Evolutionary conservation across 2,329 filamentous ascomycete genomes (phyloP).

Genomic region (Xylaria sp.): DNA sequence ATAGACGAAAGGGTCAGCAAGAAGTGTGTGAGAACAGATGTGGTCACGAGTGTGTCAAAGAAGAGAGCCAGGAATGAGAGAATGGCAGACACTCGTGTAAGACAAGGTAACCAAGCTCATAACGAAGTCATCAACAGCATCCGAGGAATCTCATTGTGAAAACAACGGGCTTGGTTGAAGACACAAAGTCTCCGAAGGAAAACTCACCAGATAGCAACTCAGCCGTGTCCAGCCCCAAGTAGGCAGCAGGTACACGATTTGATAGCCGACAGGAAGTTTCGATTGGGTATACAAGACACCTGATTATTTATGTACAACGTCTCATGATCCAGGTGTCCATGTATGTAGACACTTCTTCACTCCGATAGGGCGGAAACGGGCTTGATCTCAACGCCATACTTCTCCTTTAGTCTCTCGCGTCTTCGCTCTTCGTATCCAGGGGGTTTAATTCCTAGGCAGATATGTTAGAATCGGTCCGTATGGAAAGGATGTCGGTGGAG

Average conservation of each 20-base stretch:
- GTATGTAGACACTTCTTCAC: conserved; percentile 18
- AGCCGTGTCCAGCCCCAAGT: neutral
- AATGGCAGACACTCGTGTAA: conserved; percentile 34
- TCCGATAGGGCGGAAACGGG: conserved; percentile 52
- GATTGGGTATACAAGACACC: conserved; percentile 16
- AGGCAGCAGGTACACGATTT: conserved; percentile 8
- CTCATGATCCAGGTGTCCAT: neutral
- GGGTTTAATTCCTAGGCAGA: conserved; percentile 62
- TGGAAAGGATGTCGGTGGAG: neutral
- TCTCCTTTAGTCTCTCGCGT: conserved; percentile 73
- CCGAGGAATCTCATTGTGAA: conserved; percentile 34
- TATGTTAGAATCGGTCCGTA: neutral
- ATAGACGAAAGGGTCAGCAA: conserved; percentile 1
- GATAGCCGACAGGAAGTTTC: conserved; percentile 5
- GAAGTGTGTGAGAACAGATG: neutral
- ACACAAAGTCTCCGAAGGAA: neutral
- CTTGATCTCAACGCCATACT: conserved; percentile 81
- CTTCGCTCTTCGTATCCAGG: conserved; percentile 82
- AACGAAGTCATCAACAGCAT: conserved; percentile 37
- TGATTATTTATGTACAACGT: conserved; percentile 29
- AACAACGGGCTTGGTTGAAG: neutral
- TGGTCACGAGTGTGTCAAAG: neutral
- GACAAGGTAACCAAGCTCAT: conserved; percentile 32
- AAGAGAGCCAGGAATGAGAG: conserved; percentile 20
- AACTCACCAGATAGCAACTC: conserved; percentile 15